Evolutionary conservation across 2,329 filamentous ascomycete genomes (phyloP), one percentile per base, ranked within the genome.

Genomic region (Massarina eburnea): DNA sequence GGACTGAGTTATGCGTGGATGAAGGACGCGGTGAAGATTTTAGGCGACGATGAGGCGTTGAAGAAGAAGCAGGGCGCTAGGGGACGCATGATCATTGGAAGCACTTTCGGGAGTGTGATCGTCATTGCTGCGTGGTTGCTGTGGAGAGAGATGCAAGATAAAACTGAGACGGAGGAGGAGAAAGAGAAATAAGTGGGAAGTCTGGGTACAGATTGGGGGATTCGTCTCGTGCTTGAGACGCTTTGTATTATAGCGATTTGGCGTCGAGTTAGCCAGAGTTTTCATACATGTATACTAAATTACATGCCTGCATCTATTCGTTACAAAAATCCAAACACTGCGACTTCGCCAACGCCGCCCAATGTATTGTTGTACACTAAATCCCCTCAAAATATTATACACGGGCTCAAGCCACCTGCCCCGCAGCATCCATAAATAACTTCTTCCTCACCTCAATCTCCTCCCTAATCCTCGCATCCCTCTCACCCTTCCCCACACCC

Each of bases 1-100:
- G 94, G 94, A 7, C 78, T 91, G 12, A 96, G 91, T 69, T 99
- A 99, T 67, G 79, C 95, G 6, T 95, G 86, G 67, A 89, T 84
- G 56, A 96, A 94, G 68, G 87, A 95, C 59, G 92, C 91, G 0
- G 91, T 97, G 24, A 95, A 87, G 69, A 96, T 97, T 45, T 68
- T 97, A 33, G 76, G 76, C 0, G 62, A 68, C 15, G 67, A 78
- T 46, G 75, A 77, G 52, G 65, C 52, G 48, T 54, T 78, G 45
- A 78, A 77, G 58, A 68, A 61, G 38, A 76, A 72, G 55, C 75
- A 78, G 48, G 75, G 76, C 2, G 66, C 67, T n/a, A 61, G 71
- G 38, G 76, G 76, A 2, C 62, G 76, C 24, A 73, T 72, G 50
- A 75, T 78, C 41, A 73, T 78, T 55, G 74, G 72, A 2, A 60